Evolutionary conservation across 2,329 filamentous ascomycete genomes (phyloP).

Genomic region (Venturiaceae sp.): DNA sequence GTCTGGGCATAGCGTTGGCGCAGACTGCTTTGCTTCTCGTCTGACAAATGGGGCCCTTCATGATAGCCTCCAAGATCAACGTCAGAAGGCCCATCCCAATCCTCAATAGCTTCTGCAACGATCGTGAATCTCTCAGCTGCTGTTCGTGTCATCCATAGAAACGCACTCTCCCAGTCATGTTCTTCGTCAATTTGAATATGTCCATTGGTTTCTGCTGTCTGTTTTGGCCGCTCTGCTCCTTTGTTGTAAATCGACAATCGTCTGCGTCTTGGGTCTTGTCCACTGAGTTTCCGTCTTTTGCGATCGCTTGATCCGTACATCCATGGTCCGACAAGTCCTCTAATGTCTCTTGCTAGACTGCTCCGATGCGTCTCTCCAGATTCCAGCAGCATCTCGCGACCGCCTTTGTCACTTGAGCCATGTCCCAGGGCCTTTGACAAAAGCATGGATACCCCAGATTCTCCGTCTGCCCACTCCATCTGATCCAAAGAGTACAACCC

Average conservation of each 20-base stretch:
- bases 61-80: conserved; percentile 56
- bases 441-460: conserved; percentile 49
- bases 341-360: conserved; percentile 52
- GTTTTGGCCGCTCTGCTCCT: background rate
- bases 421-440: conserved; percentile 45
- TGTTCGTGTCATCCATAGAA: conserved; percentile 56
- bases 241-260: background rate
- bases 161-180: conserved; percentile 59
- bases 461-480: conserved; percentile 54
- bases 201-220: conserved; percentile 26
- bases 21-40: conserved; percentile 50
- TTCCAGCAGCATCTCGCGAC: conserved; percentile 8
- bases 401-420: conserved; percentile 19
- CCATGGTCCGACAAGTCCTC: conserved; percentile 64
- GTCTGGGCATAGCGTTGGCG: conserved; percentile 57
- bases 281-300: conserved; percentile 36
- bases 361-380: conserved; percentile 14
- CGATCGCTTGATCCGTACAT: conserved; percentile 56
- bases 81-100: conserved; percentile 67
- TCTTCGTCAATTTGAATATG: conserved; percentile 10
- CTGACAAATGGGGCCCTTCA: conserved; percentile 45
- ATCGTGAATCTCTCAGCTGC: conserved; percentile 51
- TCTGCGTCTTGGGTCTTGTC: background rate
- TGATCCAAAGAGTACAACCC: conserved; percentile 46
- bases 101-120: conserved; percentile 53